phyloP scores from a whole-genome alignment of 257 asterid species.

The Eustoma russellianum region DNA sequence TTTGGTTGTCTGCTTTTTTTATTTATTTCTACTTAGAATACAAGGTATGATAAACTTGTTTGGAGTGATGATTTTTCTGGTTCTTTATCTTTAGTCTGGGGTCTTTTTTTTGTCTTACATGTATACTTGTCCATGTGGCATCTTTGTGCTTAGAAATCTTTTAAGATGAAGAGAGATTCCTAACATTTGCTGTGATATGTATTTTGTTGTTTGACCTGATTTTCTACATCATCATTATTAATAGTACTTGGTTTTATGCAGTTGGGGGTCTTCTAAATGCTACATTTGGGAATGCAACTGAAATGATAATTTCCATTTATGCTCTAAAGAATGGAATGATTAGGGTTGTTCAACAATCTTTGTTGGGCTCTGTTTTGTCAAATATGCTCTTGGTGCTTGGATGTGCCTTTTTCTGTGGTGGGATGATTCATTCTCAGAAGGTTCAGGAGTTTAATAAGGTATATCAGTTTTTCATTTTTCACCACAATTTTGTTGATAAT shows the following conservation, averaged over 20 bases:
- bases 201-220: neutral
- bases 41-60: too few relatives aligned
- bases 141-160: too few relatives aligned
- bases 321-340: constrained; percentile 88
- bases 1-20: too few relatives aligned
- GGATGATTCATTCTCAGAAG: constrained; percentile 54
- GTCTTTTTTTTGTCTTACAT: too few relatives aligned
- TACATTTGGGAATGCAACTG: constrained; percentile 92
- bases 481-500: constrained; percentile 1
- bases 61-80: too few relatives aligned
- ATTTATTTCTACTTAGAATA: too few relatives aligned
- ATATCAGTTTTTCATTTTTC: constrained; percentile 7
- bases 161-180: too few relatives aligned
- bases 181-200: too few relatives aligned
- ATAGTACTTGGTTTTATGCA: constrained; percentile 17
- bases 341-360: constrained; percentile 80
- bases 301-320: constrained; percentile 83
- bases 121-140: too few relatives aligned
- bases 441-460: constrained; percentile 82
- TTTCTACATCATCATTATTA: neutral
- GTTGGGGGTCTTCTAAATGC: constrained; percentile 96
- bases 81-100: too few relatives aligned
- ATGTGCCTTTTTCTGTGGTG: constrained; percentile 92
- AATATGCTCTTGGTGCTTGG: constrained; percentile 96
- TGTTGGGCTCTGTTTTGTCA: constrained; percentile 87